phyloP scores from a whole-genome alignment of 495 filamentous ascomycete genomes.

The Pyrenopolyporus hunteri region DNA sequence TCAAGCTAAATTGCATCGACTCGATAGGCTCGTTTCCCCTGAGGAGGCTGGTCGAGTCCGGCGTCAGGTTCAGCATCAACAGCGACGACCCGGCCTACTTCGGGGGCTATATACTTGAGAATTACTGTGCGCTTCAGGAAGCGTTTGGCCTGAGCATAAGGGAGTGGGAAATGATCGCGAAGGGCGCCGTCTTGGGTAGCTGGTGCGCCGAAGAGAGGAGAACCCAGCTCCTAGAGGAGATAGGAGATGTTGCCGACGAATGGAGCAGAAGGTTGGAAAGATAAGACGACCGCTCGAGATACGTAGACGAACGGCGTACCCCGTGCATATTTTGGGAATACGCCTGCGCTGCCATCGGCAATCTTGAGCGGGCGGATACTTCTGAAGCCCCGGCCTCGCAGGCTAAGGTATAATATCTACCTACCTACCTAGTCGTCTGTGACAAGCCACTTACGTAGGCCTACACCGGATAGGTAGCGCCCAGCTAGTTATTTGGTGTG shows the following conservation, averaged over 20 bases:
- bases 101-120: slow-evolving; percentile 76
- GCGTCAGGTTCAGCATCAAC: slow-evolving; percentile 72
- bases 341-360: too few relatives aligned
- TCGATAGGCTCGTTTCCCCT: slow-evolving; percentile 66
- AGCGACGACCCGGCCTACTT: slow-evolving; percentile 85
- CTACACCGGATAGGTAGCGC: too few relatives aligned
- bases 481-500: too few relatives aligned
- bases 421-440: too few relatives aligned
- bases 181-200: slow-evolving; percentile 67
- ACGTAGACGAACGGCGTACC: neutral
- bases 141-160: slow-evolving; percentile 64
- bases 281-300: neutral
- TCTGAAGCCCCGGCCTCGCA: too few relatives aligned
- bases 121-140: slow-evolving; percentile 78
- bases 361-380: too few relatives aligned
- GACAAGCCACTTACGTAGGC: too few relatives aligned
- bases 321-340: neutral
- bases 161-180: slow-evolving; percentile 70
- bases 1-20: slow-evolving; percentile 64
- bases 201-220: slow-evolving; percentile 60
- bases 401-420: too few relatives aligned
- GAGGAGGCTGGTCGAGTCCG: slow-evolving; percentile 66
- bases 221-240: slow-evolving; percentile 46
- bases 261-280: slow-evolving; percentile 9
- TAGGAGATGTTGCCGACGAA: slow-evolving; percentile 39